Evolutionary conservation across 1,139 yeast genomes (phyloP).

Genomic region (Suhomyces kunorum): DNA sequence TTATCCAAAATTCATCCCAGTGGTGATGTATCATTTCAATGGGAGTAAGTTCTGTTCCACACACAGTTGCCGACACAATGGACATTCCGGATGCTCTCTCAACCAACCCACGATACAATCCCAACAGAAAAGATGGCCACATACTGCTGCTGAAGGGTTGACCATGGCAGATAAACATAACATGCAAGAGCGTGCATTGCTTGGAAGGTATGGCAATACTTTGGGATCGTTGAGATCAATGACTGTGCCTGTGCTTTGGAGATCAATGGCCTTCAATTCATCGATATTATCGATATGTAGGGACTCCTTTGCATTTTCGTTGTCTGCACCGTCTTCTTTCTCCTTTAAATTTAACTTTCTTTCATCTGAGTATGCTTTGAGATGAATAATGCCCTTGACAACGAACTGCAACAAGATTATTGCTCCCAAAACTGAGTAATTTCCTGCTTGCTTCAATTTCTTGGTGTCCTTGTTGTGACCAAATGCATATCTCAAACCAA

Average conservation of each 20-base stretch:
- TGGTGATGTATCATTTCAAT: too few species aligned
- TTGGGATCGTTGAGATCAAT: slow-evolving; percentile 58
- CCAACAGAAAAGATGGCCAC: slow-evolving; percentile 97
- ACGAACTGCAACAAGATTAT: slow-evolving; percentile 63
- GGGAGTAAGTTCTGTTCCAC: slow-evolving; percentile 76
- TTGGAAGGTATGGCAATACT: slow-evolving; percentile 69
- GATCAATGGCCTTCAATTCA: slow-evolving; percentile 13
- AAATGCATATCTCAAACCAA: slow-evolving; percentile 77
- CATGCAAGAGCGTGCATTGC: slow-evolving; percentile 72
- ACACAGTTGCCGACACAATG: slow-evolving; percentile 79
- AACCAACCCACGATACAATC: slow-evolving; percentile 88
- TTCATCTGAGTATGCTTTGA: slow-evolving; percentile 31
- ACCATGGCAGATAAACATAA: slow-evolving; percentile 79
- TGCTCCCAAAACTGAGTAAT: slow-evolving; percentile 78
- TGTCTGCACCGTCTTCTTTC: slow-evolving; percentile 9
- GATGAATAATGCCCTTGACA: slow-evolving; percentile 45
- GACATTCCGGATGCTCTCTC: slow-evolving; percentile 85
- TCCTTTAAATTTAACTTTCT: slow-evolving; percentile 1
- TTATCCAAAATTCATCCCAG: too few species aligned
- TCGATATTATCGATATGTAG: slow-evolving; percentile 12
- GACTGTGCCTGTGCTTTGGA: neutral
- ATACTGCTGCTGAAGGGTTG: slow-evolving; percentile 81
- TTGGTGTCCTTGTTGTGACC: slow-evolving; percentile 59
- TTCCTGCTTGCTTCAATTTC: slow-evolving; percentile 48
- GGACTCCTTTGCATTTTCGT: slow-evolving; percentile 9